Base-by-base conservation (phyloP, 1,284 basidiomycete species). In the Puccinia triticina region DNA sequence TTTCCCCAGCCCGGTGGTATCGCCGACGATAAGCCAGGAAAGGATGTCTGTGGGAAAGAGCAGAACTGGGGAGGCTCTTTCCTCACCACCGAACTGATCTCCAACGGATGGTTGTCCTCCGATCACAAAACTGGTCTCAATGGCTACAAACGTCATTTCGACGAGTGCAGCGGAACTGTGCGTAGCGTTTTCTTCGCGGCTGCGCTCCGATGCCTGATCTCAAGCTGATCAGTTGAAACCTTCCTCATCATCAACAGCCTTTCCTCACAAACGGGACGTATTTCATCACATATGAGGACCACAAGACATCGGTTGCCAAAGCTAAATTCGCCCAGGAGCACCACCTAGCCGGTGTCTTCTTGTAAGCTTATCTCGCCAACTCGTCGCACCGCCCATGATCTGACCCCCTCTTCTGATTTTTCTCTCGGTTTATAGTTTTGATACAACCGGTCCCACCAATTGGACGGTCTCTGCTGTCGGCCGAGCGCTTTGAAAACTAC, bases 221-320 rank as follows among this genome's bases (percentile, higher is more conserved):
- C 12, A 61, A 61, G n/a, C n/a, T n/a, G n/a, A n/a, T n/a, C n/a
- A n/a, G n/a, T n/a, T n/a, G n/a, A 26, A 18, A 1, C 23, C 40
- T 4, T n/a, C n/a, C n/a, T n/a, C n/a, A n/a, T n/a, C n/a, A 69
- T 46, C 16, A 66, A 82, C 23, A 67, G 80, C 73, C 80, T 37
- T 82, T 75, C 64, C 43, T 82, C 43, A 82, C 80, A 61, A 76
- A 82, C 46, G 80, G 73, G 3, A 66, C 53, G n/a, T 75, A 50
- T 66, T 57, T 76, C 61, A 74, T 82, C 37, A 53, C 80, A 3
- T 82, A 82, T 48, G 80, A 82, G 37, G 80, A 82, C n/a, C 46
- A 32, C 11, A 12, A 29, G 21, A 82, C 71, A 21, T 66, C 72
- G n/a, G 61, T 48, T 21, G 23, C 26, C 14, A 82, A 82, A 46